A percentile compares a stretch with the other conserved stretches of the same genome.
phyloP scores from a whole-genome alignment of 176 grass and related monocot species.

The Juncus inflexus region DNA sequence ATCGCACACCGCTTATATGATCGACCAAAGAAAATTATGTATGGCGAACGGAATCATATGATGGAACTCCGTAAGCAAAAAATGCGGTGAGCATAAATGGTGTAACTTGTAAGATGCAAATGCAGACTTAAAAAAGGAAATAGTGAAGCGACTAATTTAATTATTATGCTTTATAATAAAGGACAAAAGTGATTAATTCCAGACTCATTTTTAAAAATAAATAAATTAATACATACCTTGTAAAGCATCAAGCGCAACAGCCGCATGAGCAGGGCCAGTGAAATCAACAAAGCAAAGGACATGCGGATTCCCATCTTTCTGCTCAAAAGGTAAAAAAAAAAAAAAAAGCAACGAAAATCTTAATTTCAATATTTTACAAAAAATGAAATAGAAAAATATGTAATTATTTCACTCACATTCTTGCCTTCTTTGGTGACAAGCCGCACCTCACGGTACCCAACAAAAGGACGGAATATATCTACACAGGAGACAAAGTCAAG shows the following conservation, averaged over 20 bases:
- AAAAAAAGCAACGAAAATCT: constrained; percentile 13
- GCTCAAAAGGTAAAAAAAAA: constrained; percentile 17
- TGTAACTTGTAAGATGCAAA: constrained; percentile 1
- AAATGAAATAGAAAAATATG: not conserved
- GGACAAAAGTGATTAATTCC: not conserved
- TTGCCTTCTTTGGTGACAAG: constrained; percentile 76
- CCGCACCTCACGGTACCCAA: constrained; percentile 54
- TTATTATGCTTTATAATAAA: constrained; percentile 13
- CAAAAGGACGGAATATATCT: constrained; percentile 79
- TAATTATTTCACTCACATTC: constrained; percentile 54
- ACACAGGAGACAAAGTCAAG: constrained; percentile 32
- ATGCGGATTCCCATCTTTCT: constrained; percentile 86
- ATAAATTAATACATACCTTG: constrained; percentile 49
- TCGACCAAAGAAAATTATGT: too few relatives aligned
- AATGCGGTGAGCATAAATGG: too few relatives aligned
- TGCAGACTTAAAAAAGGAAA: not conserved
- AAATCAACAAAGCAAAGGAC: constrained; percentile 74
- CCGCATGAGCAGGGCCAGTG: constrained; percentile 40
- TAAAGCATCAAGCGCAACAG: constrained; percentile 42
- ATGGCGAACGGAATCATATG: too few relatives aligned
- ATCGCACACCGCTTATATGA: too few relatives aligned
- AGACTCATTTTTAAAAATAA: constrained; percentile 14
- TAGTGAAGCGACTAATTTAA: not conserved
- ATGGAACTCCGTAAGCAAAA: too few relatives aligned
- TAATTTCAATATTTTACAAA: constrained; percentile 5